Base-by-base conservation (phyloP, 495 filamentous ascomycete genomes). In the Annulohypoxylon stygium region DNA sequence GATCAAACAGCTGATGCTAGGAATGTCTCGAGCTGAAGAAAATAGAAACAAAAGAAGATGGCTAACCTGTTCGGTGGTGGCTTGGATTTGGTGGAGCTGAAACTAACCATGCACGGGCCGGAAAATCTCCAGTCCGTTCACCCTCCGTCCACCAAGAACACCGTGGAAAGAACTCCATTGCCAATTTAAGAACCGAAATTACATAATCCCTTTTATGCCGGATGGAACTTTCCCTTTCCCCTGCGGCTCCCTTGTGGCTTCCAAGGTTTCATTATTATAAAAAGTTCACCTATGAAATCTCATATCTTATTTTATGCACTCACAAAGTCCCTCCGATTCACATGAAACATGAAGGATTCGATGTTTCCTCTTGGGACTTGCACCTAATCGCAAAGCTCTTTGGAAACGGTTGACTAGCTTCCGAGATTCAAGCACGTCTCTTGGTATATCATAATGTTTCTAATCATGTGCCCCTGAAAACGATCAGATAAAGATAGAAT, bases 11-110 rank as follows among this genome's bases (percentile, higher is more conserved):
- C 23, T 68, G 50, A 62, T 73, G 51, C 23, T 23, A 57, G 58
- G 68, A 60, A 20, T 60, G 51, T 70, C 57, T 54, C 23, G 47
- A 20, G 65, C 23, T 5, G 33, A 65, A 45, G 33, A 65, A 73
- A 68, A 73, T 73, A 68, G 65, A 53, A 68, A 60, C 57, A 43
- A 59, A 18, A 10, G 36, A 25, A 6, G 37, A 18, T 43, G 12
- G 20, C 64, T 72, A 72, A 67, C 6, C 10, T 51, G 62, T 53
- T 18, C 9, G 58, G 14, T 60, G 25, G 55, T 63, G 30, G 12
- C 26, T 33, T 20, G 54, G 33, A 23, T 39, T 58, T 23, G n/a
- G 33, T 60, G 20, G 12, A 43, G n/a, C 23, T 8, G 45, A 37
- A 41, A 7, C 14, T n/a, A 53, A 53, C 10, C 10, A 59, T 43